Conservation (phyloP, 2,329 filamentous ascomycete genomes). For the Verticillium alfalfae region DNA sequence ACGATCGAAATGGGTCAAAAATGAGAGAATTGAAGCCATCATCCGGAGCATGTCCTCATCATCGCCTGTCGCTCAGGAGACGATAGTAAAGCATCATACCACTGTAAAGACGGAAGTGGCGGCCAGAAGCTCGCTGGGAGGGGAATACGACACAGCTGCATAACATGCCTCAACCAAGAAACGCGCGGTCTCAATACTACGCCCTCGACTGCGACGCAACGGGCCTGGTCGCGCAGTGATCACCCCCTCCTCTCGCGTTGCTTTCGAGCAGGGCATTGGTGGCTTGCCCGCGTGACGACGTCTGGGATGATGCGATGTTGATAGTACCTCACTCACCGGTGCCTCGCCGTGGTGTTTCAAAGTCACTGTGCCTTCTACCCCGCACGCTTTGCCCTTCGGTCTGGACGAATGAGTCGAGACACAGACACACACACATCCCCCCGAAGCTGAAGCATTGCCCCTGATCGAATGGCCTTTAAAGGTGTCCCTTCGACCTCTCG, state of each 20-base stretch:
- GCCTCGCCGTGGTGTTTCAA: neutral
- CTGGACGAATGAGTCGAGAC: neutral
- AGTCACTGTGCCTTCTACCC: slow-evolving; percentile 6
- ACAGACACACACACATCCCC: neutral
- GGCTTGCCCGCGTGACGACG: slow-evolving; percentile 11
- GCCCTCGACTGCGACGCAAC: neutral
- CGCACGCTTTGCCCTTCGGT: slow-evolving; percentile 7
- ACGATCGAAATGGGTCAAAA: neutral
- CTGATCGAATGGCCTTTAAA: slow-evolving; percentile 8
- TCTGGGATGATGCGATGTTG: neutral
- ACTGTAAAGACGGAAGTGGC: neutral
- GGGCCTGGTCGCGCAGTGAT: neutral
- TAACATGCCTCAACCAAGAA: neutral
- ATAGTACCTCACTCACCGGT: neutral
- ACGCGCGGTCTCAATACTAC: neutral
- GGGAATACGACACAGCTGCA: neutral
- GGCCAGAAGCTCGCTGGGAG: neutral
- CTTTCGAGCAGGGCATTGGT: slow-evolving; percentile 3
- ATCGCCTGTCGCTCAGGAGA: neutral
- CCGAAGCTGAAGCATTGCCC: slow-evolving; percentile 5
- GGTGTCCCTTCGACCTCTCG: slow-evolving; percentile 3
- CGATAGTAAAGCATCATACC: neutral
- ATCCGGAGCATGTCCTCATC: neutral
- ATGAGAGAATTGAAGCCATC: neutral
- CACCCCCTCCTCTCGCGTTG: neutral